Percentiles rank a stretch among this genome's conserved stretches.
phyloP scores from a whole-genome alignment of 768 basidiomycete genomes.

The Russula griseocarnosa region DNA sequence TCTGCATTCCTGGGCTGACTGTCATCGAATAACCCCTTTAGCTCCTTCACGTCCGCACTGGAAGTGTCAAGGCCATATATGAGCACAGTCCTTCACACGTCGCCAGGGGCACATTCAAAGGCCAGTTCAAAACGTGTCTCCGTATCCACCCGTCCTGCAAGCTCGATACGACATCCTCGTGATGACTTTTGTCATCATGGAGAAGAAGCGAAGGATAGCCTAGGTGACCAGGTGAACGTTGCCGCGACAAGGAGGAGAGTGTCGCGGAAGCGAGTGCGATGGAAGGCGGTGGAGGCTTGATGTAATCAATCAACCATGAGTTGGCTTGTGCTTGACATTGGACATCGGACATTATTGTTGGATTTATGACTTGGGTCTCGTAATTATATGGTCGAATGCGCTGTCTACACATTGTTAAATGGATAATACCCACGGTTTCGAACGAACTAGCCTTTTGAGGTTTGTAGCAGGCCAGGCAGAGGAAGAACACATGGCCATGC shows the following conservation, averaged over 20 bases:
- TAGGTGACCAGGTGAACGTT: conserved; percentile 28
- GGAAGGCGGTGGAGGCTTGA: conserved; percentile 30
- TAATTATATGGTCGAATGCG: background rate
- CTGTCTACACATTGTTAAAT: background rate
- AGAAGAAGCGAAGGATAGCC: conserved; percentile 48
- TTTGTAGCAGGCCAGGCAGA: background rate
- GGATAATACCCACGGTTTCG: background rate
- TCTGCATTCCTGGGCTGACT: conserved; percentile 4
- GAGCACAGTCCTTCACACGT: conserved; percentile 31
- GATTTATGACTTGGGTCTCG: background rate
- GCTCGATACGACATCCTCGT: conserved; percentile 50
- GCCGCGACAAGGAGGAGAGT: conserved; percentile 27
- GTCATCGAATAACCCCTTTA: background rate
- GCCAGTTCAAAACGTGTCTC: conserved; percentile 46
- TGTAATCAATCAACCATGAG: conserved; percentile 2
- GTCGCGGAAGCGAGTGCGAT: conserved; percentile 28
- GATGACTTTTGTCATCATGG: conserved; percentile 53
- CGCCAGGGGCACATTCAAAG: conserved; percentile 46
- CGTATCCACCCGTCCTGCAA: conserved; percentile 43
- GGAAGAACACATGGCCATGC: too few species aligned
- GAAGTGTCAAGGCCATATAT: conserved; percentile 25
- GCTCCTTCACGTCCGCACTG: conserved; percentile 26
- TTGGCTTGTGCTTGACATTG: background rate
- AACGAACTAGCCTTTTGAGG: background rate
- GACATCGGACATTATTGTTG: background rate